Conservation (phyloP, 2,329 filamentous ascomycete genomes). For the Chaetomiaceae sp. region DNA sequence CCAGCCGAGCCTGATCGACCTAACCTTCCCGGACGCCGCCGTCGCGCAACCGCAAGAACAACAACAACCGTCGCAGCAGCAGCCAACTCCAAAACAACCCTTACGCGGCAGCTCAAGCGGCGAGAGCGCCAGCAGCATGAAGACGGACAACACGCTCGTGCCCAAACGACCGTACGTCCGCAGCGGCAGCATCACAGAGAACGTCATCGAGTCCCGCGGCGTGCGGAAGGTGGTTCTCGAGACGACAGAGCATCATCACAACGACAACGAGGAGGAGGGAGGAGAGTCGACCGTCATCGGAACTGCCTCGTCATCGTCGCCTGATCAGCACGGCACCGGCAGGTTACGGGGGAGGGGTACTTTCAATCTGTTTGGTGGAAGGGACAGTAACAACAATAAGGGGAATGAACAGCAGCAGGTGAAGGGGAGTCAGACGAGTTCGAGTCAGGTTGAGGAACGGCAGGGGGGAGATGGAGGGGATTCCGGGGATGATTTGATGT, state of each 20-base stretch:
- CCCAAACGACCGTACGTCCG: slow-evolving; percentile 46
- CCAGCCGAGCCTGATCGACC: slow-evolving; percentile 10
- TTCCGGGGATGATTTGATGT: slow-evolving; percentile 15
- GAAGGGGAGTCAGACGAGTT: neutral
- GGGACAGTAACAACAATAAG: slow-evolving; percentile 1
- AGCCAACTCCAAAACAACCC: neutral
- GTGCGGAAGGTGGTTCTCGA: slow-evolving; percentile 69
- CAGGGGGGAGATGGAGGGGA: slow-evolving; percentile 19
- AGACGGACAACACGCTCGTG: slow-evolving; percentile 11
- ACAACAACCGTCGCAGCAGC: neutral
- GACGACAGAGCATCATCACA: slow-evolving; percentile 30
- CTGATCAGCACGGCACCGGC: slow-evolving; percentile 14
- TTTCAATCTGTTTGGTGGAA: slow-evolving; percentile 11
- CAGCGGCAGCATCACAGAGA: slow-evolving; percentile 75
- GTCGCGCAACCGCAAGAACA: slow-evolving; percentile 4
- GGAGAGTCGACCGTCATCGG: neutral
- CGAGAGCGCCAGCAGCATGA: slow-evolving; percentile 18
- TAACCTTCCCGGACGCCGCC: neutral
- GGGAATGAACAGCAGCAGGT: neutral
- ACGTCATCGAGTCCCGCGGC: slow-evolving; percentile 68
- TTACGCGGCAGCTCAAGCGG: slow-evolving; percentile 20
- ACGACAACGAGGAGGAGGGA: slow-evolving; percentile 35
- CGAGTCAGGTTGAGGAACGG: neutral
- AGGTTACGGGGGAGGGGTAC: slow-evolving; percentile 8
- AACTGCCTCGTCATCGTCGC: neutral